Conservation (phyloP, 441 rosid genomes). For the Bocquillonia castaneifolia region DNA sequence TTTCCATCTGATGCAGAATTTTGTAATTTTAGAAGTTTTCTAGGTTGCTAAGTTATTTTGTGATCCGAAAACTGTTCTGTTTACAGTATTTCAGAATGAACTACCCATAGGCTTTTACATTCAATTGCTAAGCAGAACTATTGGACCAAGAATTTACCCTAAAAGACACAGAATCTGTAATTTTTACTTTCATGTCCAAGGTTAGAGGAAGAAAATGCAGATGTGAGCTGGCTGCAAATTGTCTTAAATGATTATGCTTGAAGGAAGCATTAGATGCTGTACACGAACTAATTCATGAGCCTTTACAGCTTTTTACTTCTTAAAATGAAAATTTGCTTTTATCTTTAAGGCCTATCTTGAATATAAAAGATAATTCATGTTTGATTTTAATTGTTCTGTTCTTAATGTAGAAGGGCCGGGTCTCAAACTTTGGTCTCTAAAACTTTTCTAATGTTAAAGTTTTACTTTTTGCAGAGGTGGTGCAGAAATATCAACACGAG, state of each 20-base stretch:
- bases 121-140: not conserved
- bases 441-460: constrained; percentile 16
- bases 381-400: not conserved
- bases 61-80: not conserved
- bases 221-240: not conserved
- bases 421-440: not conserved
- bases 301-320: not conserved
- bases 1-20: constrained; percentile 3
- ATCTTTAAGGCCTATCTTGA: not conserved
- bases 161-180: not conserved
- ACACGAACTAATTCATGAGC: not conserved
- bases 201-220: too few species aligned
- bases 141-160: not conserved
- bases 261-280: not conserved
- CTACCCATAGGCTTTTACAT: not conserved
- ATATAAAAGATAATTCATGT: not conserved
- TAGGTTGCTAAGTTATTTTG: not conserved
- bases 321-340: not conserved
- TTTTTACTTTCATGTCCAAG: not conserved
- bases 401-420: not conserved
- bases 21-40: constrained; percentile 3
- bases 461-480: constrained; percentile 51
- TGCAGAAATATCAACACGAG: constrained; percentile 83
- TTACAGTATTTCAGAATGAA: not conserved
- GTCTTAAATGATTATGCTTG: not conserved